A percentile compares a stretch with the other conserved stretches of the same genome.
Evolutionary conservation across 345 rosid species (phyloP).

Genomic region (Tarenaya hassleriana): DNA sequence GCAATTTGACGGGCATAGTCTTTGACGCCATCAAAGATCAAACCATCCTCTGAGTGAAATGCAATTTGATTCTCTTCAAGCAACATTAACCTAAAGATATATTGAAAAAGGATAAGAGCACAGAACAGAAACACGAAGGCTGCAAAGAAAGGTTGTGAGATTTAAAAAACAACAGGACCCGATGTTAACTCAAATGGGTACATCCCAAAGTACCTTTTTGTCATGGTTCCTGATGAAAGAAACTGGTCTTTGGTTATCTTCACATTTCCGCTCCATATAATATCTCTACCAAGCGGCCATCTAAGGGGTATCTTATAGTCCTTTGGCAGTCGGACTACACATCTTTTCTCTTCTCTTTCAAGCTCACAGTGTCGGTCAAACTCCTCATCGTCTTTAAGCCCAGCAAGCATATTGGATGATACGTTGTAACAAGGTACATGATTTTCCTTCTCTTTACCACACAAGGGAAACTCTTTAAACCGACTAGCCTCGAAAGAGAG

Average conservation of each 20-base stretch:
- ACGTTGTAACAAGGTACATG: slow-evolving; percentile 89
- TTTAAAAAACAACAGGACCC: no score
- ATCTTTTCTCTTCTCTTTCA: slow-evolving; percentile 40
- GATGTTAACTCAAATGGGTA: no score
- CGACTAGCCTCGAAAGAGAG: slow-evolving; percentile 45
- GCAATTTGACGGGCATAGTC: slow-evolving; percentile 93
- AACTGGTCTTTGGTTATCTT: slow-evolving; percentile 96
- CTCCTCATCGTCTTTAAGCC: slow-evolving; percentile 78
- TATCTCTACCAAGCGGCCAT: slow-evolving; percentile 95
- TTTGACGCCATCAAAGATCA: slow-evolving; percentile 85
- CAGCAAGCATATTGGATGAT: slow-evolving; percentile 61
- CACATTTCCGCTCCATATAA: slow-evolving; percentile 94
- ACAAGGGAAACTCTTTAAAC: slow-evolving; percentile 54
- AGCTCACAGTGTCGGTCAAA: slow-evolving; percentile 86
- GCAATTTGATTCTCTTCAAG: slow-evolving; percentile 98
- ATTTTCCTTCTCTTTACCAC: slow-evolving; percentile 86
- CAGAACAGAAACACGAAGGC: slow-evolving; percentile 6
- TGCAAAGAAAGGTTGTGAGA: not conserved
- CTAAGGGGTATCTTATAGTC: slow-evolving; percentile 87
- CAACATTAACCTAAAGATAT: slow-evolving; percentile 64
- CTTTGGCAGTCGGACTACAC: slow-evolving; percentile 87
- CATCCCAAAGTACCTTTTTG: slow-evolving; percentile 58
- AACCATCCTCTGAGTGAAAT: slow-evolving; percentile 85
- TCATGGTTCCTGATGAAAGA: slow-evolving; percentile 95
- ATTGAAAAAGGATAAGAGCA: slow-evolving; percentile 5